phyloP scores from a whole-genome alignment of 192 early-diverging fungal genomes.

The Coemansia sp. region DNA sequence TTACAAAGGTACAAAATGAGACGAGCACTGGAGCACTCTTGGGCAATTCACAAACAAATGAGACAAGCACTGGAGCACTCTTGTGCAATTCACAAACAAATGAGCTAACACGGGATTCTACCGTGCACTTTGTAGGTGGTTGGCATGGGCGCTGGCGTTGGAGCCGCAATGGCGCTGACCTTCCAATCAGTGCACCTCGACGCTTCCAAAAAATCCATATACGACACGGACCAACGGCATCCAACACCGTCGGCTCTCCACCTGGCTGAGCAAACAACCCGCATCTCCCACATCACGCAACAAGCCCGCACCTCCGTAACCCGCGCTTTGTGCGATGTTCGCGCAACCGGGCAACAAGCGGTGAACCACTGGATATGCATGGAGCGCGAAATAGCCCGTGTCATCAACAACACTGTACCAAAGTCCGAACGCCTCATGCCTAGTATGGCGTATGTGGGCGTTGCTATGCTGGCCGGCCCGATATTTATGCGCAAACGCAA shows the following conservation, averaged over 20 bases:
- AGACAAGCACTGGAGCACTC: neutral
- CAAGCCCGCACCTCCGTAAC: constrained; percentile 8
- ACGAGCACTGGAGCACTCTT: neutral
- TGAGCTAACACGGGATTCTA: neutral
- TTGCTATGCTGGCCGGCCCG: constrained; percentile 46
- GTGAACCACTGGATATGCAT: constrained; percentile 24
- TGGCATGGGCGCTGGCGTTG: neutral
- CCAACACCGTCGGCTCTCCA: neutral
- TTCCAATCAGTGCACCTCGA: neutral
- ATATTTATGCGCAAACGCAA: constrained; percentile 45
- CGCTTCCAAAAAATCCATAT: constrained; percentile 40
- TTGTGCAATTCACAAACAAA: too few species aligned
- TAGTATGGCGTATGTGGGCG: constrained; percentile 44
- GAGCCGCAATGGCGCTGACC: neutral
- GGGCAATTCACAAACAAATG: too few species aligned
- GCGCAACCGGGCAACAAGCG: constrained; percentile 15
- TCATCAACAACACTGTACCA: constrained; percentile 35
- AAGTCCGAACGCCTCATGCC: constrained; percentile 37
- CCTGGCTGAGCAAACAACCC: constrained; percentile 6
- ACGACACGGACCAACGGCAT: constrained; percentile 15
- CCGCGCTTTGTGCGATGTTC: neutral
- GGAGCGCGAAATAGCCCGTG: constrained; percentile 13
- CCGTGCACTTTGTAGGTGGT: neutral
- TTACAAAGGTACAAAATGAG: constrained; percentile 8
- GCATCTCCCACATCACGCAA: constrained; percentile 8